A percentile compares a stretch with the other conserved stretches of the same genome.
Conservation (phyloP, 768 basidiomycete species). For the Phaeotremella skinneri region DNA sequence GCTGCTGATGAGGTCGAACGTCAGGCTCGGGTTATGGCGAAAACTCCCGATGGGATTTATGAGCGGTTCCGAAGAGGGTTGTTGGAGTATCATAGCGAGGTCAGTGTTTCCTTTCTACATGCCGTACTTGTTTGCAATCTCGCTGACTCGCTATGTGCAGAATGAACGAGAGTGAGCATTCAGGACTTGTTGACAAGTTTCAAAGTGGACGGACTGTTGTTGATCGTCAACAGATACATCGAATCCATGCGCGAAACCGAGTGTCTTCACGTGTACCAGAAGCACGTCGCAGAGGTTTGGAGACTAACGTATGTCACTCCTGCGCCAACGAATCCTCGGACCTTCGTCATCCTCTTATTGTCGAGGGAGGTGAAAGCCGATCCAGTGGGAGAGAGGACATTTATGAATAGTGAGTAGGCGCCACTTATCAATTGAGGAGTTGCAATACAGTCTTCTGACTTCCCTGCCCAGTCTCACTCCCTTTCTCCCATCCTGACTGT, state of each 20-base stretch:
- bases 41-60: slow-evolving; percentile 27
- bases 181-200: no score
- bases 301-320: slow-evolving; percentile 39
- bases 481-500: slow-evolving; percentile 43
- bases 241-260: slow-evolving; percentile 38
- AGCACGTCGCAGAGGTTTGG: slow-evolving; percentile 49
- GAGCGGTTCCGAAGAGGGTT: slow-evolving; percentile 39
- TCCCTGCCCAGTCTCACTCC: slow-evolving; percentile 41
- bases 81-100: slow-evolving; percentile 41
- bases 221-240: slow-evolving; percentile 38
- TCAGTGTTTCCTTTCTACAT: slow-evolving; percentile 10
- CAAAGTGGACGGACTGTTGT: slow-evolving; percentile 16
- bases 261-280: slow-evolving; percentile 35
- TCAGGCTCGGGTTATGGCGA: slow-evolving; percentile 27
- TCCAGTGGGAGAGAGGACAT: slow-evolving; percentile 28
- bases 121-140: background rate
- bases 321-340: slow-evolving; percentile 39
- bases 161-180: background rate
- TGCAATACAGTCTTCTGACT: background rate
- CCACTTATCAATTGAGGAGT: background rate
- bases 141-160: background rate
- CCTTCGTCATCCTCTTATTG: slow-evolving; percentile 41
- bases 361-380: slow-evolving; percentile 27
- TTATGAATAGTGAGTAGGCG: slow-evolving; percentile 40
- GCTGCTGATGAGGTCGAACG: slow-evolving; percentile 19